Base-by-base conservation (phyloP, 768 basidiomycete species). In the Podaxis sp. region DNA sequence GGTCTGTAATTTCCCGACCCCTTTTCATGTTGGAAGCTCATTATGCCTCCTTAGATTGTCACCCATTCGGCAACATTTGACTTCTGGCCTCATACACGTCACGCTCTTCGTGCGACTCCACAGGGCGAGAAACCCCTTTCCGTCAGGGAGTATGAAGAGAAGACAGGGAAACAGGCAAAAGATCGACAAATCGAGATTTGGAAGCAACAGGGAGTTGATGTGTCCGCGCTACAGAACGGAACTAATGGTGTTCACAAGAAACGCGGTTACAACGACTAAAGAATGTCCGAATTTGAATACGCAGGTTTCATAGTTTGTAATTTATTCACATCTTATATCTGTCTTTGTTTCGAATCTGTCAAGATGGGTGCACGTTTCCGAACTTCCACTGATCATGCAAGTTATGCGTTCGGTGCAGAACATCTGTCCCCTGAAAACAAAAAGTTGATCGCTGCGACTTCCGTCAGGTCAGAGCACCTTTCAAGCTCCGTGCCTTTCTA, bases 51-150 rank as follows among this genome's bases (percentile, higher is more conserved):
- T 51, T 64, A 89, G 89, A 70, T 91, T 63, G 87, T 87, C 44
- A 90, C 82, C 13, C 93, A 95, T 68, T 84, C 87, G 19, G 92
- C 91, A 12, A 92, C 85, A 12, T 93, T 92, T 68, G 91, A 94
- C 73, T 92, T 91, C 73, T 93, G 84, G 85, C 89, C 89, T 9
- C 81, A 83, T 39, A 86, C 82, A 42, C 84, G 92, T 33, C 93
- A 94, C 70, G 92, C 89, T 13, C 77, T 93, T 40, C 85, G 92
- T 52, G 88, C 87, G 9, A 94, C 92, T 2, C 93, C 92, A 58
- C 90, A 89, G 65, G 93, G 86, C 12, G 90, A 93, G 72, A 83
- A 81, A 64, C 93, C 92, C 1, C 79, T 79, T n/a, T 90, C 88
- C 0, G 93, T 93, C 19, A 84, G 77, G 49, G 89, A 85, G 51